A percentile compares a stretch with the other conserved stretches of the same genome.
These are phyloP conservation scores for Xylariomycetidae sp. DNA, from an alignment of 2,329 filamentous ascomycete genomes.

Conservation along the genomic window DNA sequence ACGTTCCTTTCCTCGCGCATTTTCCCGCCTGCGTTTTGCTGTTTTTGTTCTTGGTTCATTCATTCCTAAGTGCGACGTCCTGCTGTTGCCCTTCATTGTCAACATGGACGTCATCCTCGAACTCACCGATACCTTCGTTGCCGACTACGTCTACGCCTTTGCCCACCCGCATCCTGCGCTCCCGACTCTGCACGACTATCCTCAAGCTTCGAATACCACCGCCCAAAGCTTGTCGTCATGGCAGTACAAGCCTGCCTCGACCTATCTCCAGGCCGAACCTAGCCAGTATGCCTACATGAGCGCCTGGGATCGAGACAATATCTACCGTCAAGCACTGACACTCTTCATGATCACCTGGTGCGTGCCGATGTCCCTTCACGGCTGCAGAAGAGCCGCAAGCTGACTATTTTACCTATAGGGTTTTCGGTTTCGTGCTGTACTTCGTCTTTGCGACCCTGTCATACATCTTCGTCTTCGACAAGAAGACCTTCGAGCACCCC, in stretches of 20 bases:
- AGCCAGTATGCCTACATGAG: conserved; percentile 75
- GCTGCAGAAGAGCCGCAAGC: conserved; percentile 2
- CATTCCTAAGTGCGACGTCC: no score
- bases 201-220: conserved; percentile 50
- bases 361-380: conserved; percentile 19
- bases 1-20: neutral
- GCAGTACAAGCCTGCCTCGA: conserved; percentile 68
- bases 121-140: conserved; percentile 73
- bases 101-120: conserved; percentile 92
- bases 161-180: conserved; percentile 66
- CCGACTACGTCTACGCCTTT: conserved; percentile 73
- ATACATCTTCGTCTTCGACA: conserved; percentile 88
- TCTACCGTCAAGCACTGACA: conserved; percentile 67
- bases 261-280: conserved; percentile 66
- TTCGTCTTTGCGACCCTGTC: conserved; percentile 79
- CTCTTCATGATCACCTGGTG: conserved; percentile 87
- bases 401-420: conserved; percentile 45
- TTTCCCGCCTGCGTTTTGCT: neutral
- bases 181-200: conserved; percentile 47
- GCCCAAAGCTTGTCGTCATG: conserved; percentile 53
- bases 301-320: conserved; percentile 70
- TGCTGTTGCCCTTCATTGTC: no score
- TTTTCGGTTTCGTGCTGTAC: conserved; percentile 82
- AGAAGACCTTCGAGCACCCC: conserved; percentile 80
- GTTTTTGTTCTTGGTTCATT: conserved; percentile 1